Base-by-base conservation (phyloP, 2,329 filamentous ascomycete species). In the Penicillium sclerotigenum region DNA sequence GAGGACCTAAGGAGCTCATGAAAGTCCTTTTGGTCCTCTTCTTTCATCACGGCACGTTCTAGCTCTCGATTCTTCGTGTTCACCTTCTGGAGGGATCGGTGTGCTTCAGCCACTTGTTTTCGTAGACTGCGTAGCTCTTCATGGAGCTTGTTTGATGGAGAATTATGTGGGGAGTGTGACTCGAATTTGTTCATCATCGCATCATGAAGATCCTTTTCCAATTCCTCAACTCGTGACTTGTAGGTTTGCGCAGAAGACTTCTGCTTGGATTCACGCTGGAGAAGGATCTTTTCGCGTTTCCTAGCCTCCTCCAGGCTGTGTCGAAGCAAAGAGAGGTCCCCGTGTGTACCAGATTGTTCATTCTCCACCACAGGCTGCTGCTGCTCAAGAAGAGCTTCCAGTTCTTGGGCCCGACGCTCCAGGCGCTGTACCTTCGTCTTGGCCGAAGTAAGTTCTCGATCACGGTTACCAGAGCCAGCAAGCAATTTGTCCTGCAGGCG, bases 141-240 rank as follows among this genome's bases (percentile, higher is more conserved):
- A 40, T 76, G 67, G 38, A 73, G 60, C 59, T 73, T 74, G 45
- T 71, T 66, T 18, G 72, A 71, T 16, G 74, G 70, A 55, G 84
- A 80, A 1, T 82, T 82, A n/a, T 78, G 78, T 46, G 76, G 75
- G n/a, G 82, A 83, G 2, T 79, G 75, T 24, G 73, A 76, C 29
- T 79, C 78, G 18, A 81, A 80, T 38, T 85, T 79, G 24, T 74
- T 75, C 56, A 79, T 75, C 49, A 78, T 72, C 6, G 82, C 79
- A 56, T 91, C 85, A 61, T 89, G 86, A 5, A 87, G 77, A 56
- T 87, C 83, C 38, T 82, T 81, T 68, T 90, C 87, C 16, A 91
- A 79, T 34, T 89, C 84, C 2, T 81, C 77, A 47, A 90, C 81
- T 55, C 87, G 82, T 46, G 81, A 80, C 69, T 87, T 88, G 56